These are phyloP conservation scores for Tulasnella sp. DNA, from an alignment of 768 basidiomycete genomes.

Conservation along the genomic window DNA sequence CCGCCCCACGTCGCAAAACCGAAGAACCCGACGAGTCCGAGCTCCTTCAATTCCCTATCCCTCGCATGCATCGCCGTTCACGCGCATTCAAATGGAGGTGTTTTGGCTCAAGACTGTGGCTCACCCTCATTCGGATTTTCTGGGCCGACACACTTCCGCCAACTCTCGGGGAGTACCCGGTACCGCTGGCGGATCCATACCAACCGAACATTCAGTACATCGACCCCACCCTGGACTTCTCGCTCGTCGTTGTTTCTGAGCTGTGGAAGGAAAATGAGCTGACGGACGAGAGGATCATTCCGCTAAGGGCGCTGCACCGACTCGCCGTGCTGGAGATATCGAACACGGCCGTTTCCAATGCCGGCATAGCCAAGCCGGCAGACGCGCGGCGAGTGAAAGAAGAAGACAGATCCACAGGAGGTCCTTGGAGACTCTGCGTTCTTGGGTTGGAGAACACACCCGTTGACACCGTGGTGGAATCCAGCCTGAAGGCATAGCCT, in stretches of 20 bases:
- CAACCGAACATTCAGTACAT: slow-evolving; percentile 62
- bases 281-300: slow-evolving; percentile 58
- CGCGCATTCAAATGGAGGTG: slow-evolving; percentile 38
- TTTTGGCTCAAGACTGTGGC: slow-evolving; percentile 66
- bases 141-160: slow-evolving; percentile 52
- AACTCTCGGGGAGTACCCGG: slow-evolving; percentile 47
- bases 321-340: slow-evolving; percentile 69
- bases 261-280: slow-evolving; percentile 60
- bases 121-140: slow-evolving; percentile 62
- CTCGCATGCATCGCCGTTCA: slow-evolving; percentile 26
- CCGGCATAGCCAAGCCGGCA: slow-evolving; percentile 58
- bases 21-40: too few species aligned
- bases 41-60: too few species aligned
- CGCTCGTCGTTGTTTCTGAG: slow-evolving; percentile 66
- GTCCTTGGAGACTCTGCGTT: slow-evolving; percentile 63
- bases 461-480: slow-evolving; percentile 53
- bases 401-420: slow-evolving; percentile 43
- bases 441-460: slow-evolving; percentile 55
- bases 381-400: slow-evolving; percentile 51
- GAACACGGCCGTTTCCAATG: slow-evolving; percentile 54
- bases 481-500: slow-evolving; percentile 54
- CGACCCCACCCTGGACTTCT: too few species aligned
- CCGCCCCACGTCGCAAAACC: too few species aligned
- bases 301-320: slow-evolving; percentile 56
- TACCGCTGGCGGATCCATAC: slow-evolving; percentile 60